These are phyloP conservation scores for Kodamaea restingae DNA, from an alignment of 805 yeast genomes.

Conservation along the genomic window DNA sequence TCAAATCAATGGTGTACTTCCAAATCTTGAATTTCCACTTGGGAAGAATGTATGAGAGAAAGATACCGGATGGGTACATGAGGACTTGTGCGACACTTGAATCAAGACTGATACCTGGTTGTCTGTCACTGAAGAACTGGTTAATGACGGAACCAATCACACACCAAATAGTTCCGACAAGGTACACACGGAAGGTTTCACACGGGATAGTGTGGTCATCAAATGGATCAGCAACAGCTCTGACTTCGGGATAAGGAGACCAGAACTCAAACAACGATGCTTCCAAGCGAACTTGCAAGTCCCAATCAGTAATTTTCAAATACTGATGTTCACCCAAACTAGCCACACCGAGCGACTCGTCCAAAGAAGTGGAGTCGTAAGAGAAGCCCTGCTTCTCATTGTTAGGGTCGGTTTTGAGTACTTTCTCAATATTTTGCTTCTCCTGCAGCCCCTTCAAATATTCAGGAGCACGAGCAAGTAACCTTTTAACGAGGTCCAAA, in stretches of 20 bases:
- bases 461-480: conserved; percentile 11
- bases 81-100: conserved; percentile 45
- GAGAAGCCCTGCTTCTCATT: background rate
- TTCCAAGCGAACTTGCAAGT: conserved; percentile 31
- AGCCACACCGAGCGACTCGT: background rate
- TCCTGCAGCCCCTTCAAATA: background rate
- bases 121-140: conserved; percentile 52
- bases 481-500: conserved; percentile 26
- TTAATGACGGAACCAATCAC: conserved; percentile 53
- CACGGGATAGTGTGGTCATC: conserved; percentile 49
- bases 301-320: conserved; percentile 25
- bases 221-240: conserved; percentile 41
- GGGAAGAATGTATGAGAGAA: conserved; percentile 33
- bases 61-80: conserved; percentile 42
- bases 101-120: conserved; percentile 44
- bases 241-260: conserved; percentile 40
- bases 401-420: background rate
- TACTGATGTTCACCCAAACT: background rate
- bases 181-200: conserved; percentile 54
- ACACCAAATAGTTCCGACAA: conserved; percentile 48
- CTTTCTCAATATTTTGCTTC: background rate
- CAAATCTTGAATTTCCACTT: conserved; percentile 24
- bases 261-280: conserved; percentile 36
- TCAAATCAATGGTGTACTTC: conserved; percentile 40
- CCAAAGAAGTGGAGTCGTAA: background rate